Conservation (phyloP, 1,284 basidiomycete species). For the Agroathelia rolfsii region DNA sequence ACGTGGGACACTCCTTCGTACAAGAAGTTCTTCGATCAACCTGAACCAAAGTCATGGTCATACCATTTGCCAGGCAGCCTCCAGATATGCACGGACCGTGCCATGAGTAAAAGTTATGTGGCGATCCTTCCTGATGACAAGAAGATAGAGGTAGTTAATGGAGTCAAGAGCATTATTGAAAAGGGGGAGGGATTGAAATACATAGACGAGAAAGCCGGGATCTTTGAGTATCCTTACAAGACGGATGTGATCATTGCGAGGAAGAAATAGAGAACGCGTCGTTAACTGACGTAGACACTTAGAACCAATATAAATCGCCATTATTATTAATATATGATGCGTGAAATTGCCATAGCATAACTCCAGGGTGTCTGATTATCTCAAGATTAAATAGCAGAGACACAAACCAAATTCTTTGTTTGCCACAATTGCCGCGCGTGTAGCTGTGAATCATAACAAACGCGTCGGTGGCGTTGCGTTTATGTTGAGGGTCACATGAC, state of each 20-base stretch:
- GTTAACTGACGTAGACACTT: not conserved
- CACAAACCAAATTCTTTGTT: no score
- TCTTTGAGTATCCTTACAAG: constrained; percentile 47
- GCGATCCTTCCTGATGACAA: constrained; percentile 44
- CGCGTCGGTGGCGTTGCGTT: no score
- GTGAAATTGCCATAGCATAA: no score
- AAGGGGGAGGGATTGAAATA: constrained; percentile 33
- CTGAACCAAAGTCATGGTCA: constrained; percentile 42
- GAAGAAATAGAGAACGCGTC: constrained; percentile 25
- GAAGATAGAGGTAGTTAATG: constrained; percentile 36
- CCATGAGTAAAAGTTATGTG: constrained; percentile 67
- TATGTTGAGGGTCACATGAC: no score
- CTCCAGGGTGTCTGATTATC: no score
- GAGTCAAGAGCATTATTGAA: constrained; percentile 39
- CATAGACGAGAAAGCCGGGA: constrained; percentile 36
- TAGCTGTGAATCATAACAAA: no score
- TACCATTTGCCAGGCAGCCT: constrained; percentile 38
- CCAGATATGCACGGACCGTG: constrained; percentile 49
- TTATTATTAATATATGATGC: no score
- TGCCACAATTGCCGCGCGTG: no score
- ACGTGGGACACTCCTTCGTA: constrained; percentile 51
- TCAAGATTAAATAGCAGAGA: no score
- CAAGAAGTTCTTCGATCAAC: constrained; percentile 38
- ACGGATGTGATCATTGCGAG: constrained; percentile 32
- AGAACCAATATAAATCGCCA: constrained; percentile 1